These are phyloP conservation scores for Candida tibetensis DNA, from an alignment of 805 yeast genomes.

Conservation along the genomic window DNA sequence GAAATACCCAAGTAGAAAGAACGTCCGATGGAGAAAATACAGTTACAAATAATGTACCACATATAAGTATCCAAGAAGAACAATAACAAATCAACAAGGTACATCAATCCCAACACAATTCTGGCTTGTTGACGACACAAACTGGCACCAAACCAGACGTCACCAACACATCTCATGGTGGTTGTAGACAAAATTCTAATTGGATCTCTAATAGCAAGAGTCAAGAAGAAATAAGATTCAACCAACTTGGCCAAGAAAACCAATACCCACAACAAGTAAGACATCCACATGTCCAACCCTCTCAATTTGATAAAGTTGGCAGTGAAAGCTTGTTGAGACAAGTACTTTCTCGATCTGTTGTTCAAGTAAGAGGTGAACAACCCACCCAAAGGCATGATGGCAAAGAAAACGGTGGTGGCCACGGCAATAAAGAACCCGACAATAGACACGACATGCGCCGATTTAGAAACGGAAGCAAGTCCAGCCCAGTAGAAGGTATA, in stretches of 20 bases:
- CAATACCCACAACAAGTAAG: slow-evolving; percentile 84
- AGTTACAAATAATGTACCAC: slow-evolving; percentile 97
- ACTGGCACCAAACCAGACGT: slow-evolving; percentile 74
- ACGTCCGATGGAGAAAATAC: slow-evolving; percentile 94
- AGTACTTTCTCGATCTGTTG: slow-evolving; percentile 80
- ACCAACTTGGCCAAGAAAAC: slow-evolving; percentile 85
- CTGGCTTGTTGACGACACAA: slow-evolving; percentile 85
- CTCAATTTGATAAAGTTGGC: slow-evolving; percentile 78
- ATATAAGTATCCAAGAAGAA: slow-evolving; percentile 98
- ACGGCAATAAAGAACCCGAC: slow-evolving; percentile 88
- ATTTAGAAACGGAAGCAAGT: slow-evolving; percentile 58
- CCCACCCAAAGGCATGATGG: slow-evolving; percentile 96
- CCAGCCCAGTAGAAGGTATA: slow-evolving; percentile 84
- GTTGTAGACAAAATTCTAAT: slow-evolving; percentile 82
- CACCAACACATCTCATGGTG: slow-evolving; percentile 94
- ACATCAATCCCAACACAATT: slow-evolving; percentile 90
- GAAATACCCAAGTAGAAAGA: slow-evolving; percentile 99
- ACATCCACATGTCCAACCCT: slow-evolving; percentile 95
- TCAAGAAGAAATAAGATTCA: slow-evolving; percentile 92
- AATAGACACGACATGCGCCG: slow-evolving; percentile 76
- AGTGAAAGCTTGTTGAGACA: slow-evolving; percentile 93
- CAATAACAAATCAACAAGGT: slow-evolving; percentile 84
- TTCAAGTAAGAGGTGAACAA: slow-evolving; percentile 90
- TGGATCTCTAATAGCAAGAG: slow-evolving; percentile 89
- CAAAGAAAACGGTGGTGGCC: slow-evolving; percentile 78